Conservation (phyloP, 2,329 filamentous ascomycete genomes). For the Colletotrichum trifolii region DNA sequence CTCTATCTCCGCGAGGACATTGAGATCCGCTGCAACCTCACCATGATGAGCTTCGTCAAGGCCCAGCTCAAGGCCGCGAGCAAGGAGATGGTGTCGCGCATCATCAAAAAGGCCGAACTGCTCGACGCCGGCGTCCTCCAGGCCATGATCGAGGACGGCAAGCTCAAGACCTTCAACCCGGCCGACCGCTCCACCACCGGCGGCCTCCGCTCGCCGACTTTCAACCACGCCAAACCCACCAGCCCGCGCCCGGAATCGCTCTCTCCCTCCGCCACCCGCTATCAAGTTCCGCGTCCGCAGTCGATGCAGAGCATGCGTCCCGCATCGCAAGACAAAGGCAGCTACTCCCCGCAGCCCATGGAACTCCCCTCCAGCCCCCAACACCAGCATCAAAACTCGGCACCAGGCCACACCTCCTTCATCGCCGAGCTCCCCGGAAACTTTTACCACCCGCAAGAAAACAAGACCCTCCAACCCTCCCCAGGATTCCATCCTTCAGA, state of each 20-base stretch:
- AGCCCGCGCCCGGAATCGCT: constrained; percentile 42
- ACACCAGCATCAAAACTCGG: constrained; percentile 39
- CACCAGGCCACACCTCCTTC: constrained; percentile 37
- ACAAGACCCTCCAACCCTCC: constrained; percentile 41
- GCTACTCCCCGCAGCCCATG: constrained; percentile 30
- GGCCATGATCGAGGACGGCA: constrained; percentile 75
- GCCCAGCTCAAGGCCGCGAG: constrained; percentile 73
- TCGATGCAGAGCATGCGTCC: constrained; percentile 44
- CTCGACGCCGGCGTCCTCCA: constrained; percentile 73
- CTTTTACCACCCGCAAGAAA: constrained; percentile 53
- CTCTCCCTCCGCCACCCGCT: constrained; percentile 47
- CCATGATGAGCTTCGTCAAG: constrained; percentile 74
- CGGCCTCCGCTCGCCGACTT: constrained; percentile 23
- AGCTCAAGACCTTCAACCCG: constrained; percentile 68
- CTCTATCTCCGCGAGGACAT: constrained; percentile 77
- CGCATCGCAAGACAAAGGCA: constrained; percentile 28
- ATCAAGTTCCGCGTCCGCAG: constrained; percentile 53
- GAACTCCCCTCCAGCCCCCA: constrained; percentile 35
- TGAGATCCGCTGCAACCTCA: constrained; percentile 76
- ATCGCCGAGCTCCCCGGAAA: constrained; percentile 61
- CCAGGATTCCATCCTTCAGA: constrained; percentile 29
- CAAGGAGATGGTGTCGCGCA: constrained; percentile 74
- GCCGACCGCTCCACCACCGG: constrained; percentile 57
- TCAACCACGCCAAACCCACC: constrained; percentile 16
- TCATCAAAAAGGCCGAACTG: constrained; percentile 78